A percentile compares a stretch with the other conserved stretches of the same genome.
These are phyloP conservation scores for Lathyrus tuberosus DNA, from an alignment of 306 rosid genomes.

Conservation along the genomic window DNA sequence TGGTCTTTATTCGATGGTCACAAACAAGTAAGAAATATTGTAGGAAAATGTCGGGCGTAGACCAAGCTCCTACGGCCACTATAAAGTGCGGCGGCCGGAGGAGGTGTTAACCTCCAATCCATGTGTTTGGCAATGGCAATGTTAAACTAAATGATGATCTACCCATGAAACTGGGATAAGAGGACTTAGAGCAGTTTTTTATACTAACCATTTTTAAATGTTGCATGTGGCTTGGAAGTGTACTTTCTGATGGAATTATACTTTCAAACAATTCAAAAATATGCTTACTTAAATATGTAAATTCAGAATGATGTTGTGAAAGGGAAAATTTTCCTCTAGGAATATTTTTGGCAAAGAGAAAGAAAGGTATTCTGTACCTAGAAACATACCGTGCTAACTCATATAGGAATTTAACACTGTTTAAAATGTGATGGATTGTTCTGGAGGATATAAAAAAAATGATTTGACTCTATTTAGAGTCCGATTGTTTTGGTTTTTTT, in stretches of 20 bases:
- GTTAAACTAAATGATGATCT: too few species aligned
- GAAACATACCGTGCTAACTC: too few species aligned
- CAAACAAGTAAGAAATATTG: conserved; percentile 33
- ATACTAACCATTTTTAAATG: background rate
- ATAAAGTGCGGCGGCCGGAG: background rate
- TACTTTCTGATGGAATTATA: background rate
- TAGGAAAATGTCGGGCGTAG: conserved; percentile 24
- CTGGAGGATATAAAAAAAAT: too few species aligned
- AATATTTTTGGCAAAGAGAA: background rate
- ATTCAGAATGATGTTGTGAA: background rate
- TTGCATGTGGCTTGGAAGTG: background rate
- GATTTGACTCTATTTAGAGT: too few species aligned
- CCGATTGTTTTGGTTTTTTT: too few species aligned
- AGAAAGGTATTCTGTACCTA: background rate
- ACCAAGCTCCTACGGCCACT: background rate
- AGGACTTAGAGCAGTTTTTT: background rate
- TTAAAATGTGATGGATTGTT: too few species aligned
- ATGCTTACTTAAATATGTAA: background rate
- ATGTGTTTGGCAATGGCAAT: too few species aligned
- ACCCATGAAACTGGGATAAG: background rate
- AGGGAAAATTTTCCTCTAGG: background rate
- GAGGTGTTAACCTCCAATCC: background rate
- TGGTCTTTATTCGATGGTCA: conserved; percentile 44
- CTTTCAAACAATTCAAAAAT: background rate
- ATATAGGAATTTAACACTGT: too few species aligned